Evolutionary conservation across 2,329 filamentous ascomycete species (phyloP).

Genomic region (Monosporascus sp.): DNA sequence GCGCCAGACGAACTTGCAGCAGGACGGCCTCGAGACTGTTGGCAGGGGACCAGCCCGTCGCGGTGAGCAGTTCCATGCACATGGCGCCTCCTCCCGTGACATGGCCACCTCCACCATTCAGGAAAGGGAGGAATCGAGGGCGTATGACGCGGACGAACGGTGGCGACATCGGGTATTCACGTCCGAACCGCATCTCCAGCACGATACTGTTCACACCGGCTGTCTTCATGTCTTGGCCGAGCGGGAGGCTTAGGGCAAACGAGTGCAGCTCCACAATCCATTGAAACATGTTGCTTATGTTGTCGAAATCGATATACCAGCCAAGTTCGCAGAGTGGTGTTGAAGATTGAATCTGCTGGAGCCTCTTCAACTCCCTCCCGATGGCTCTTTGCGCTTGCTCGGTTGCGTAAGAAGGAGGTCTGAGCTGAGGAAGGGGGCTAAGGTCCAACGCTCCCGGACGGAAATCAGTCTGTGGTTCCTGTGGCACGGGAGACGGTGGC

Average conservation of each 20-base stretch:
- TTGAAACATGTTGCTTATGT: constrained; percentile 73
- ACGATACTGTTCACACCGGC: constrained; percentile 62
- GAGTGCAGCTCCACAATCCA: constrained; percentile 90
- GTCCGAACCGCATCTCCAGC: constrained; percentile 75
- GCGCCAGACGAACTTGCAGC: constrained; percentile 72
- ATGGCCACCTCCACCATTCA: constrained; percentile 73
- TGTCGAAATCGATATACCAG: constrained; percentile 71
- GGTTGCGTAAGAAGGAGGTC: constrained; percentile 61
- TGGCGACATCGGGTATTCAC: constrained; percentile 69
- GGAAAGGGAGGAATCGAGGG: constrained; percentile 71
- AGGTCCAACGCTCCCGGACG: constrained; percentile 61
- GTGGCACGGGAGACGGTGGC: constrained; percentile 5
- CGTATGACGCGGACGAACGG: constrained; percentile 81
- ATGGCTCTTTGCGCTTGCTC: constrained; percentile 55
- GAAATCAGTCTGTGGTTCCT: constrained; percentile 42
- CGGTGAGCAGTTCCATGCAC: constrained; percentile 79
- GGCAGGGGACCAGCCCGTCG: constrained; percentile 72
- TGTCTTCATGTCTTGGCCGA: constrained; percentile 69
- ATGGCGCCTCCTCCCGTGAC: constrained; percentile 80
- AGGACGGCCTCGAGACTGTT: constrained; percentile 73
- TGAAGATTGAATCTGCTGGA: constrained; percentile 59
- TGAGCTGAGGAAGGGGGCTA: constrained; percentile 57
- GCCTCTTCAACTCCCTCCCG: constrained; percentile 56
- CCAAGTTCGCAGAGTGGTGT: constrained; percentile 63
- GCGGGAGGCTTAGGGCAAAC: constrained; percentile 63